phyloP scores from a whole-genome alignment of 306 rosid genomes.

The Trifolium repens region DNA sequence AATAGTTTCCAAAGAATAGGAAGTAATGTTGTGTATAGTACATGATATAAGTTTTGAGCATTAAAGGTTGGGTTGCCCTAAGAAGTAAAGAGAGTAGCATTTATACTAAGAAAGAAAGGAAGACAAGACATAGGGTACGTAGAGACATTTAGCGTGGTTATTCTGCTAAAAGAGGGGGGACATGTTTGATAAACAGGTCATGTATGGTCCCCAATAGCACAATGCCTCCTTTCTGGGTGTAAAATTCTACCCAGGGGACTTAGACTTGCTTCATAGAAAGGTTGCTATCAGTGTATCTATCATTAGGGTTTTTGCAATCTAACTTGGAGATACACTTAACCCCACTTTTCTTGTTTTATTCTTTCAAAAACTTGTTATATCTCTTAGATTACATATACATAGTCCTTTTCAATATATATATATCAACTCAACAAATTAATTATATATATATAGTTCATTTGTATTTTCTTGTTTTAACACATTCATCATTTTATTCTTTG shows the following conservation, averaged over 20 bases:
- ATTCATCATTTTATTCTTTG: constrained; percentile 33
- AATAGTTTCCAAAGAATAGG: constrained; percentile 35
- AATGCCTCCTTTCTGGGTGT: constrained; percentile 53
- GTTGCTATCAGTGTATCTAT: constrained; percentile 69
- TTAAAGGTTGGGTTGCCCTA: constrained; percentile 53
- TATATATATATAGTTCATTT: background rate
- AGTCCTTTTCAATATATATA: constrained; percentile 51
- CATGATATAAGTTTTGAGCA: constrained; percentile 38
- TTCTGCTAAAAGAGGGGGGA: constrained; percentile 44
- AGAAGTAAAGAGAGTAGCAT: constrained; percentile 44
- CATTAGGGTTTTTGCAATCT: constrained; percentile 62
- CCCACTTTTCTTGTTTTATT: constrained; percentile 64
- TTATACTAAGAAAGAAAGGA: constrained; percentile 51
- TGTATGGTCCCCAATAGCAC: constrained; percentile 58
- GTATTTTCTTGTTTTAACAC: constrained; percentile 28
- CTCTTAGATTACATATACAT: constrained; percentile 53
- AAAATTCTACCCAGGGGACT: constrained; percentile 59
- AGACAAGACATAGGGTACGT: constrained; percentile 52
- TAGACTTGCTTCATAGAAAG: constrained; percentile 65
- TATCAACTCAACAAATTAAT: background rate
- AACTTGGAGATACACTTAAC: constrained; percentile 56
- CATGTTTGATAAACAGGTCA: constrained; percentile 41
- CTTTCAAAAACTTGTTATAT: constrained; percentile 47
- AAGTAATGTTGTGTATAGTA: constrained; percentile 40
- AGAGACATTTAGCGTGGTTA: constrained; percentile 50